Percentiles rank a stretch among this genome's conserved stretches.
Evolutionary conservation across 306 rosid species (phyloP).

Genomic region (Rosa multiflora): DNA sequence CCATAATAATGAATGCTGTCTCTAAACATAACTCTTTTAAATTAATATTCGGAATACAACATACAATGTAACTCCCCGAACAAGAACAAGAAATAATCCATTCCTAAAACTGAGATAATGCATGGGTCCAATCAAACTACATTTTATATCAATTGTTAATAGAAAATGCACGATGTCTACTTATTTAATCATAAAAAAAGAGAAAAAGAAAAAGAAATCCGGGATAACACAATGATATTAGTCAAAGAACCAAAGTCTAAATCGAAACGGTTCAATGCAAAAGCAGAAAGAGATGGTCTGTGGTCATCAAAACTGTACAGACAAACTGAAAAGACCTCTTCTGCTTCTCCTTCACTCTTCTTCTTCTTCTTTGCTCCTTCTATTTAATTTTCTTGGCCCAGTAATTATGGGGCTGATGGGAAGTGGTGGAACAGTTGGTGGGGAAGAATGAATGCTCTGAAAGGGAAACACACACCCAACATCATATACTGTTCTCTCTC

Average conservation of each 20-base stretch:
- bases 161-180: neutral
- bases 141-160: neutral
- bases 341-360: neutral
- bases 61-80: no score
- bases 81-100: neutral
- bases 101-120: neutral
- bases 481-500: neutral
- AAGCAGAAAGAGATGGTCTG: conserved; percentile 3
- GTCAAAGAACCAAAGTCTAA: conserved; percentile 35
- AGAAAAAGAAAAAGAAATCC: neutral
- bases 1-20: no score
- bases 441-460: conserved; percentile 70
- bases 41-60: no score
- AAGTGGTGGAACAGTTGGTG: conserved; percentile 54
- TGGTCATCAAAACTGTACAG: conserved; percentile 23
- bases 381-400: conserved; percentile 18
- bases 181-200: neutral
- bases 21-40: no score
- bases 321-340: conserved; percentile 34
- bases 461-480: conserved; percentile 52
- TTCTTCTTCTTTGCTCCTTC: conserved; percentile 11
- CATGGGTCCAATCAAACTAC: neutral
- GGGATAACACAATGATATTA: neutral
- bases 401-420: conserved; percentile 36
- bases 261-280: conserved; percentile 42